Evolutionary conservation across 73 alveolate species (phyloP).

Genomic region (Blepharisma stoltei): DNA sequence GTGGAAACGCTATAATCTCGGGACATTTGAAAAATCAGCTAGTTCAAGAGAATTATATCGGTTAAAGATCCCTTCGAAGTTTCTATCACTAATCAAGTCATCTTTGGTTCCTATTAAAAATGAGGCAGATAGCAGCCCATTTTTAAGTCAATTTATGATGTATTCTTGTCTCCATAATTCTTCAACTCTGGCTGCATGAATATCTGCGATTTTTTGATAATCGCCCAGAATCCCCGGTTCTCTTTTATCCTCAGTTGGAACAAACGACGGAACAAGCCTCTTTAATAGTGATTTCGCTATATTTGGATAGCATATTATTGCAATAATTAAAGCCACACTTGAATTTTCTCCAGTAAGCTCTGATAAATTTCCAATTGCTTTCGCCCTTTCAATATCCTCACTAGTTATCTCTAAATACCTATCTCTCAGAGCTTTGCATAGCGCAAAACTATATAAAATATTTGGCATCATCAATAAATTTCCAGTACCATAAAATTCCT

Average conservation of each 20-base stretch:
- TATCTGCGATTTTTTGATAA: neutral
- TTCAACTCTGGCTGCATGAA: neutral
- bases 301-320: neutral
- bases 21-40: neutral
- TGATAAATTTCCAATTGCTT: neutral
- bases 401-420: neutral
- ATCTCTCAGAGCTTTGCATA: constrained; percentile 38
- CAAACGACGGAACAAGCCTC: neutral
- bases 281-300: neutral
- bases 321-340: neutral
- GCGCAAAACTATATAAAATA: constrained; percentile 47
- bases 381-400: neutral
- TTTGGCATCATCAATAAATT: constrained; percentile 53
- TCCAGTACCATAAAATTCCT: constrained; percentile 52
- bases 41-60: neutral
- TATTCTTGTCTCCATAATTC: constrained; percentile 1
- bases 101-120: neutral
- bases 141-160: neutral
- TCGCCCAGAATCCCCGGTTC: neutral
- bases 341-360: neutral
- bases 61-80: neutral
- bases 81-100: neutral
- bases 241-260: neutral
- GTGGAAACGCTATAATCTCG: too few species aligned
- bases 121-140: neutral